phyloP scores from a whole-genome alignment of 208 protist genomes.

The Blechomonas ayalai region DNA sequence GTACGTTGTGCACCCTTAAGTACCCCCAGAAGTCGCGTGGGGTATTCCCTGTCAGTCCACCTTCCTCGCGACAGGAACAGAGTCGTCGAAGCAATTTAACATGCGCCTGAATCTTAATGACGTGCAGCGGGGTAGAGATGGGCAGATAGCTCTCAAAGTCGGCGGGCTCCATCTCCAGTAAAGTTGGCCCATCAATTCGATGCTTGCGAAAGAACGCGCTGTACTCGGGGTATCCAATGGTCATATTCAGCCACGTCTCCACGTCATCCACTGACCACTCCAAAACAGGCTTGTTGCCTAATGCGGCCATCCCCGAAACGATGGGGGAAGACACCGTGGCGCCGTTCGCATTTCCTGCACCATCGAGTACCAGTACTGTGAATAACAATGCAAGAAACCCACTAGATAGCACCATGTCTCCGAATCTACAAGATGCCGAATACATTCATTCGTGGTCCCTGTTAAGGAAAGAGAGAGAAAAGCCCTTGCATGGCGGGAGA shows the following conservation, averaged over 20 bases:
- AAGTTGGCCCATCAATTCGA: constrained; percentile 36
- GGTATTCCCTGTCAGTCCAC: not conserved
- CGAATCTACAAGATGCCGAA: no score
- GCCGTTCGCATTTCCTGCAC: no score
- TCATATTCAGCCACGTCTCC: constrained; percentile 46
- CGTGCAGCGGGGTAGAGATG: constrained; percentile 39
- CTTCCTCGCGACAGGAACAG: constrained; percentile 16
- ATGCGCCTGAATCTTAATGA: constrained; percentile 41
- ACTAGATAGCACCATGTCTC: no score
- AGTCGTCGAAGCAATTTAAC: constrained; percentile 28
- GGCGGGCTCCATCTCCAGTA: constrained; percentile 34
- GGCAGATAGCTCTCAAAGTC: constrained; percentile 58
- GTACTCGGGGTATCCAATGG: constrained; percentile 49
- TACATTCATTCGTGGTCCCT: no score
- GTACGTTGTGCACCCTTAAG: constrained; percentile 23
- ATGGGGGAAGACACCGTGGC: no score
- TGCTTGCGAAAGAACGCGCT: constrained; percentile 30
- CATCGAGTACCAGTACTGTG: no score
- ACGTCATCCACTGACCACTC: constrained; percentile 35
- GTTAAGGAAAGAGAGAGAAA: no score
- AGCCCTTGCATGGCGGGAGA: no score
- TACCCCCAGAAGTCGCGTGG: constrained; percentile 29
- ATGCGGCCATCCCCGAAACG: no score
- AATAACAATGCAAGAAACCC: no score
- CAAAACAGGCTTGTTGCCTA: constrained; percentile 22